Base-by-base conservation (phyloP, 1,139 yeast genomes). In the Trichomonascaceae sp. region DNA sequence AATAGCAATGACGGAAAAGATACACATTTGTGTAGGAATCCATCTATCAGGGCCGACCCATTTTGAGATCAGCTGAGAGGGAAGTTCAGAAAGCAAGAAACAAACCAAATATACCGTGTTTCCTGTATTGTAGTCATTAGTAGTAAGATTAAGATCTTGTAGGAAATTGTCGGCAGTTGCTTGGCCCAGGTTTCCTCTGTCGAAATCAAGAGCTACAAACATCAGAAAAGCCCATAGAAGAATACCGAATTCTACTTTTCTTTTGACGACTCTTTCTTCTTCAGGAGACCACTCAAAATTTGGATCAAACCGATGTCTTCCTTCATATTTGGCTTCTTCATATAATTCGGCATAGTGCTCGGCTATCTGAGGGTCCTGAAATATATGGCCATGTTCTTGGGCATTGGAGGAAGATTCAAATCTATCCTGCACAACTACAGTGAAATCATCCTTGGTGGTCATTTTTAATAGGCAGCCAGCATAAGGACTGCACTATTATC, bases 41-140 rank as follows among this genome's bases (percentile, higher is more conserved):
- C 81, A 80, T 47, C 74, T 65, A 60, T 80, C 83, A 3, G 83
- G 81, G 1, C 85, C 85, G 44, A 80, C 54, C 47, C 70, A 70
- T 59, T 80, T 80, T 43, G 81, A 76, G 50, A 80, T 64, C 56
- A 80, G 66, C 62, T 80, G 83, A 1, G 83, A 78, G 0, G 84
- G 84, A 7, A 80, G 66, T 58, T 80, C 84, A 0, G 82, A 78
- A 12, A 66, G 57, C 58, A 80, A 64, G 60, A 80, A 80, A 22
- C 75, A 67, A 2, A 74, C 65, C 56, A 72, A 69, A 57, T 75
- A 75, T 30, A 80, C 61, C 13, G 80, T 77, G 57, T 70, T 71
- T 4, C 82, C 83, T 38, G 66, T 59, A 62, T 80, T 80, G 65
- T 73, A 77, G 59, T 80, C 80, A 58, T 77, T 70, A 30, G 81